phyloP scores from a whole-genome alignment of 805 yeast species.

The Candida rishiriensis region DNA sequence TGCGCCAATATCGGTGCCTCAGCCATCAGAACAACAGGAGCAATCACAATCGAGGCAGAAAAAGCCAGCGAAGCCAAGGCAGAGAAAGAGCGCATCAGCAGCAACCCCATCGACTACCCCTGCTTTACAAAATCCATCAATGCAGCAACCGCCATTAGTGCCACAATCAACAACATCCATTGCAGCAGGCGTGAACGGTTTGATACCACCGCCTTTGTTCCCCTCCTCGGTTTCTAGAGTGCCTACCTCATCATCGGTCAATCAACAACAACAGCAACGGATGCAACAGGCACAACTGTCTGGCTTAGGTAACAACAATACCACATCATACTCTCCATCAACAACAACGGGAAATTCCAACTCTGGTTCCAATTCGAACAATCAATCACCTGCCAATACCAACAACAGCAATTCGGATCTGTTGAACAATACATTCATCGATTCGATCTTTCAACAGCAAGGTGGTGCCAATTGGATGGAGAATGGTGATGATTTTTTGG shows the following conservation, averaged over 20 bases:
- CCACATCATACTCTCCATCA: slow-evolving; percentile 15
- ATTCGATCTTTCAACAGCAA: slow-evolving; percentile 71
- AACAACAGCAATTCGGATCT: slow-evolving; percentile 21
- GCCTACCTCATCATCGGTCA: background rate
- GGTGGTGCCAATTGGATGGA: slow-evolving; percentile 86
- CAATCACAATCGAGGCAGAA: slow-evolving; percentile 1
- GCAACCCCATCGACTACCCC: background rate
- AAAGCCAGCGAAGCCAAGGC: slow-evolving; percentile 4
- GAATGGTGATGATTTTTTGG: slow-evolving; percentile 81
- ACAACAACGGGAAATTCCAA: slow-evolving; percentile 7
- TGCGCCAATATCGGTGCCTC: background rate
- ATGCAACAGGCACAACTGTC: background rate
- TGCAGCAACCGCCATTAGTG: background rate
- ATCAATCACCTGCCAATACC: slow-evolving; percentile 22
- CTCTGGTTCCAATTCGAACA: slow-evolving; percentile 12
- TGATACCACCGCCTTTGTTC: slow-evolving; percentile 25
- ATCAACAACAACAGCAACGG: background rate
- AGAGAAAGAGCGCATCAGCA: slow-evolving; percentile 1
- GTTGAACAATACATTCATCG: slow-evolving; percentile 28
- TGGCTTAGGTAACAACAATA: background rate
- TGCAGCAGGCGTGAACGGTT: slow-evolving; percentile 22
- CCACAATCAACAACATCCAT: slow-evolving; percentile 18
- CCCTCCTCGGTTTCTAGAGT: slow-evolving; percentile 10
- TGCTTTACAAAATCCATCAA: background rate
- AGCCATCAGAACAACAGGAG: slow-evolving; percentile 3